Conservation (phyloP, 1,139 yeast genomes). For the Saccharomyces hybrid region DNA sequence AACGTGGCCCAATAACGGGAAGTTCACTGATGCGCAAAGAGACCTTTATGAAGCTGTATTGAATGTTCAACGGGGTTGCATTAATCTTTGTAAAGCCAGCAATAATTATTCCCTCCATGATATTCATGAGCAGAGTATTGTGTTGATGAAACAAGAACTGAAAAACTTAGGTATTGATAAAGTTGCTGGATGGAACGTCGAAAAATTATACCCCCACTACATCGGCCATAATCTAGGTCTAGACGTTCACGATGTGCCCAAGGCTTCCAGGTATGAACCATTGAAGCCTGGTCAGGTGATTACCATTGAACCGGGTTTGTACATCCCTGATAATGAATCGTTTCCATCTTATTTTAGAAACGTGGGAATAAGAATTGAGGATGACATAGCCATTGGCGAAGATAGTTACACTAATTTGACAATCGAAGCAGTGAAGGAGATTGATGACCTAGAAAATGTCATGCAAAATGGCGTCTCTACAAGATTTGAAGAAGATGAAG, state of each 20-base stretch:
- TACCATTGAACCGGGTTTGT: slow-evolving; percentile 92
- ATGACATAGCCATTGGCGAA: slow-evolving; percentile 74
- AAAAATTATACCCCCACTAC: slow-evolving; percentile 80
- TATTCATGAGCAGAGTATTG: slow-evolving; percentile 64
- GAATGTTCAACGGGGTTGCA: slow-evolving; percentile 73
- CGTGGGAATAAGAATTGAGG: slow-evolving; percentile 92
- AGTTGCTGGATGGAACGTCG: slow-evolving; percentile 39
- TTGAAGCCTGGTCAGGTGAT: slow-evolving; percentile 63
- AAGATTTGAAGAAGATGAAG: slow-evolving; percentile 46
- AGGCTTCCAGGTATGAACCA: slow-evolving; percentile 45
- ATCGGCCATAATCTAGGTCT: slow-evolving; percentile 93
- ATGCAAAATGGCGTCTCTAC: slow-evolving; percentile 50
- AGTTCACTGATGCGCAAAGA: slow-evolving; percentile 67
- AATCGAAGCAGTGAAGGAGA: slow-evolving; percentile 77
- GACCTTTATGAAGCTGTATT: slow-evolving; percentile 87
- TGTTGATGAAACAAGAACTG: slow-evolving; percentile 53
- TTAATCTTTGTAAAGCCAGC: slow-evolving; percentile 47
- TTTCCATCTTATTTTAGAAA: slow-evolving; percentile 82
- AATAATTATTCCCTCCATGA: slow-evolving; percentile 58
- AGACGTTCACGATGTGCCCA: slow-evolving; percentile 83
- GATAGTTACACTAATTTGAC: slow-evolving; percentile 56
- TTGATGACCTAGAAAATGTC: slow-evolving; percentile 65
- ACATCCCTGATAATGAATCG: slow-evolving; percentile 59
- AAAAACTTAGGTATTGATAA: slow-evolving; percentile 61
- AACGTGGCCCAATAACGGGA: slow-evolving; percentile 84